These are phyloP conservation scores for Apiospora phragmitis DNA, from an alignment of 2,329 filamentous ascomycete species.

Conservation along the genomic window DNA sequence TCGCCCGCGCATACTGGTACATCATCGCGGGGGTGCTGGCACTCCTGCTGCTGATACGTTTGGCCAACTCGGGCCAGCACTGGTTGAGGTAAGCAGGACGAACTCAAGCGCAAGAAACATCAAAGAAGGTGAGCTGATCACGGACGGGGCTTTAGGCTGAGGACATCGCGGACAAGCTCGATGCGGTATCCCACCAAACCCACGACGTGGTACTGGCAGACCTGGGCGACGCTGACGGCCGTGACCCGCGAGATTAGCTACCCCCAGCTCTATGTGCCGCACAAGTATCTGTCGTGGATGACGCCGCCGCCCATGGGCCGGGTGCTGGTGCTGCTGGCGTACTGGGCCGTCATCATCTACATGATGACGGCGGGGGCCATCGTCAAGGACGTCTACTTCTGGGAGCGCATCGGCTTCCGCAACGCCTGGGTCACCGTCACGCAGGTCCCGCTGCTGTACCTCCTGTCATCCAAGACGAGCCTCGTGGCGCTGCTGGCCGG, in stretches of 20 bases:
- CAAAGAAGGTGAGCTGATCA: background rate
- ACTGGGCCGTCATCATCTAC: slow-evolving; percentile 60
- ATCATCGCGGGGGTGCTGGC: slow-evolving; percentile 51
- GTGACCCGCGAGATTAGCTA: slow-evolving; percentile 56
- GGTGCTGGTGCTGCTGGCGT: slow-evolving; percentile 51
- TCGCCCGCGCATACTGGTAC: slow-evolving; percentile 61
- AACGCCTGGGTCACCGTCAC: slow-evolving; percentile 67
- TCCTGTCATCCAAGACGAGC: slow-evolving; percentile 61
- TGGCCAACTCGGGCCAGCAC: slow-evolving; percentile 44
- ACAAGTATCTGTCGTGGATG: slow-evolving; percentile 51
- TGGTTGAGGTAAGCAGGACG: slow-evolving; percentile 40
- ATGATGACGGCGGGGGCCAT: slow-evolving; percentile 55
- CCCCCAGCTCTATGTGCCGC: slow-evolving; percentile 52
- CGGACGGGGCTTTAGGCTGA: slow-evolving; percentile 39
- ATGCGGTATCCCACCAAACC: slow-evolving; percentile 54
- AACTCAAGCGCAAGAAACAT: background rate
- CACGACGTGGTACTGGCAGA: slow-evolving; percentile 43
- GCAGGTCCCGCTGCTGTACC: slow-evolving; percentile 64
- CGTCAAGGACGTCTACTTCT: slow-evolving; percentile 55
- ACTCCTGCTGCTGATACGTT: slow-evolving; percentile 40
- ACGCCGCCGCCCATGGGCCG: slow-evolving; percentile 61
- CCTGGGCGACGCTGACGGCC: slow-evolving; percentile 61
- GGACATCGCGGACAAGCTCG: slow-evolving; percentile 43
- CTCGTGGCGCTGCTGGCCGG: slow-evolving; percentile 62
- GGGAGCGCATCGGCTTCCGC: slow-evolving; percentile 66